Conservation (phyloP, 148 eudicot species). For the Camellia lanceoleosa region DNA sequence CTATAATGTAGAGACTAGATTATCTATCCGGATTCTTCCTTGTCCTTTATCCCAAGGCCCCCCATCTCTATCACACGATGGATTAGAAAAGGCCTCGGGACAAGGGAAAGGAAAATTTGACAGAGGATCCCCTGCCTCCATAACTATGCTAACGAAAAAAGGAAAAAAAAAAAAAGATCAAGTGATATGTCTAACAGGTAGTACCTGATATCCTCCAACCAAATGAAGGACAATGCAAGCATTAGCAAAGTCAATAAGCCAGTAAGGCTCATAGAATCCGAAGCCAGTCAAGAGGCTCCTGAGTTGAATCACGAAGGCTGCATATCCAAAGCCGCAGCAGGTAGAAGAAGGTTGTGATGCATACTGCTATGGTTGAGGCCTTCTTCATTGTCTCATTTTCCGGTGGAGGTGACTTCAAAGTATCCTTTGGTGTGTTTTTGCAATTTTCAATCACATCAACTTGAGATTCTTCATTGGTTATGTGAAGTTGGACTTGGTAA, state of each 20-base stretch:
- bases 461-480: neutral
- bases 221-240: slow-evolving; percentile 65
- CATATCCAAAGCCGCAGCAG: slow-evolving; percentile 76
- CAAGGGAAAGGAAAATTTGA: no score
- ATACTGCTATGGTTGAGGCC: slow-evolving; percentile 45
- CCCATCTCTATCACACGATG: no score
- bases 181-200: neutral
- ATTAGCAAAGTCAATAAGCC: slow-evolving; percentile 70
- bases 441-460: neutral
- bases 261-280: slow-evolving; percentile 59
- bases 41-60: no score
- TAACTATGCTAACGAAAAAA: no score
- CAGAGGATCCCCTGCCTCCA: no score
- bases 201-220: slow-evolving; percentile 79
- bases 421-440: slow-evolving; percentile 38
- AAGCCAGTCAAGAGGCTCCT: slow-evolving; percentile 73
- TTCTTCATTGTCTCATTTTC: slow-evolving; percentile 63
- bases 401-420: slow-evolving; percentile 55
- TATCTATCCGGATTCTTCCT: no score
- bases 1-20: no score
- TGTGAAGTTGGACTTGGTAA: neutral
- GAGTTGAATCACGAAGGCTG: slow-evolving; percentile 65
- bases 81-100: no score
- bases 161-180: no score
- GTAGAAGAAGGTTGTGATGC: slow-evolving; percentile 59